These are phyloP conservation scores for Curvularia eragrostidis DNA, from an alignment of 2,329 filamentous ascomycete genomes.

Conservation along the genomic window DNA sequence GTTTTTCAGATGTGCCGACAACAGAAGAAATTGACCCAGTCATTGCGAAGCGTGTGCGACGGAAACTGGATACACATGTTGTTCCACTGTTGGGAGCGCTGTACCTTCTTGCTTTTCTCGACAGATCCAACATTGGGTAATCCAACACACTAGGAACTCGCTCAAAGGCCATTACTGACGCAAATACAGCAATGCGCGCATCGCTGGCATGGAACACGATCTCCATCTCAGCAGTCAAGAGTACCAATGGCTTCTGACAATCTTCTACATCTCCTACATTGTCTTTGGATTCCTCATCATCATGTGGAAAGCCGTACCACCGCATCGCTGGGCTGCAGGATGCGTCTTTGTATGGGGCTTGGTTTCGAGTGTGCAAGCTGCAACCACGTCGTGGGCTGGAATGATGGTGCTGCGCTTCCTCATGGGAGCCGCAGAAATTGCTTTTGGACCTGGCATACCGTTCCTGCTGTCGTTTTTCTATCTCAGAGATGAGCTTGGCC, in stretches of 20 bases:
- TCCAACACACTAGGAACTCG: background rate
- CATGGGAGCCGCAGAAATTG: slow-evolving; percentile 53
- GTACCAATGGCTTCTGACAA: slow-evolving; percentile 49
- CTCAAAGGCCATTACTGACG: background rate
- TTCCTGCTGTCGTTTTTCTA: slow-evolving; percentile 66
- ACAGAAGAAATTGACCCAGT: slow-evolving; percentile 22
- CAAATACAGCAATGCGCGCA: slow-evolving; percentile 46
- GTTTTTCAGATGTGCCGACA: background rate
- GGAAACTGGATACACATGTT: slow-evolving; percentile 42
- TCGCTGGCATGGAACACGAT: slow-evolving; percentile 50
- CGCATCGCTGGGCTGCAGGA: slow-evolving; percentile 47
- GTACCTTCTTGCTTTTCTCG: slow-evolving; percentile 47
- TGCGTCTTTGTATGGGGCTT: slow-evolving; percentile 47
- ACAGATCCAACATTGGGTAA: slow-evolving; percentile 50
- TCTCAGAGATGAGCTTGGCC: slow-evolving; percentile 62
- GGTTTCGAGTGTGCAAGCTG: slow-evolving; percentile 44
- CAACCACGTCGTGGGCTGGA: slow-evolving; percentile 37
- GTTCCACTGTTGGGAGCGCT: slow-evolving; percentile 43
- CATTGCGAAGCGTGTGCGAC: slow-evolving; percentile 36
- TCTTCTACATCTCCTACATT: slow-evolving; percentile 51
- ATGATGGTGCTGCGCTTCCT: slow-evolving; percentile 48
- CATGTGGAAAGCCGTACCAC: slow-evolving; percentile 49
- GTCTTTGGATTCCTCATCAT: slow-evolving; percentile 46
- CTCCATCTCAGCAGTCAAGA: slow-evolving; percentile 33
- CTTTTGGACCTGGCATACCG: slow-evolving; percentile 54